Base-by-base conservation (phyloP, 2,329 filamentous ascomycete genomes). In the Neonectria ditissima region DNA sequence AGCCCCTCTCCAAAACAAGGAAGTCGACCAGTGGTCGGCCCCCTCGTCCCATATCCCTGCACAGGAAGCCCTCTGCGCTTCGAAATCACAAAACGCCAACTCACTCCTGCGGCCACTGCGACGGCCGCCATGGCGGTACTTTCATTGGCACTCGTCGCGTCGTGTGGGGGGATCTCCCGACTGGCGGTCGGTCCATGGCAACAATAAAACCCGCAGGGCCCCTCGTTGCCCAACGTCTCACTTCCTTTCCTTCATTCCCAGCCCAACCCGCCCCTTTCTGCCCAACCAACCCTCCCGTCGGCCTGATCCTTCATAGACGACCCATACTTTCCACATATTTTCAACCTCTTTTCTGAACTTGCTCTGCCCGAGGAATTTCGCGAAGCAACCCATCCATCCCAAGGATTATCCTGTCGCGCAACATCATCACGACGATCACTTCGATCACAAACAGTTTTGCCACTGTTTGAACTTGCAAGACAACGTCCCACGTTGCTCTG, bases 201-300 rank as follows among this genome's bases (percentile, higher is more conserved):
- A 78, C 73, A 74, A 78, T 85, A 85, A 85, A 85, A 84, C 79
- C 81, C 80, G 79, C 79, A 77, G 74, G 75, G 78, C 80, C 82
- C 83, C 81, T 79, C 76, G 71, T 77, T 74, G 78, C 79, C 78
- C 77, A 78, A 80, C 75, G 37, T 74, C 22, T 65, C 63, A 53
- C 67, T 73, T 69, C 71, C 73, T 58, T 60, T 71, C 72, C 68
- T 67, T 71, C 65, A 73, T 73, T 78, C 78, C 59, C 76, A 79
- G 76, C 79, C 79, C 77, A 78, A 79, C 73, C 63, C 66, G 65
- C 70, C 70, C 66, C 65, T 80, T 78, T 63, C 72, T 78, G 78
- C 80, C 80, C 78, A 80, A 81, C 69, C 57, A 48, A 57, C 67
- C 65, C 68, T 70, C 65, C 62, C 57, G 70, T 66, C 66, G 22